These are phyloP conservation scores for Heterobasidion annosum DNA, from an alignment of 1,284 basidiomycete genomes.

Conservation along the genomic window DNA sequence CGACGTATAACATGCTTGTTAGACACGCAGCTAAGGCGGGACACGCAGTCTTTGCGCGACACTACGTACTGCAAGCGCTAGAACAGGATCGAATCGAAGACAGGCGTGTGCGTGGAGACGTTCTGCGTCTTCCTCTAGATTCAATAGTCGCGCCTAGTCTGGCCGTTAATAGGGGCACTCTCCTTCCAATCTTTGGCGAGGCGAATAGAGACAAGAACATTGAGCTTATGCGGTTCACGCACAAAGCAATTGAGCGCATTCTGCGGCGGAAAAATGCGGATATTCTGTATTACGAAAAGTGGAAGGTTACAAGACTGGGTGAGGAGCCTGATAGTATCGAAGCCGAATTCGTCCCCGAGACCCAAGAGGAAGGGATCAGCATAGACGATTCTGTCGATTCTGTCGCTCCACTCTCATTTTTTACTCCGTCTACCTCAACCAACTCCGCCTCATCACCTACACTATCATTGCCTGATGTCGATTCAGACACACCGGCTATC, in stretches of 20 bases:
- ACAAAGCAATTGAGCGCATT: constrained; percentile 27
- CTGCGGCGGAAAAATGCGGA: neutral
- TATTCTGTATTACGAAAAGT: neutral
- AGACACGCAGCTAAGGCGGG: constrained; percentile 39
- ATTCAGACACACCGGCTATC: constrained; percentile 17
- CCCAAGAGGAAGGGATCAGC: neutral
- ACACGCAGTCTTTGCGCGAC: constrained; percentile 47
- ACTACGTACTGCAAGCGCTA: constrained; percentile 59
- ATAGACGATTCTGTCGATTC: neutral
- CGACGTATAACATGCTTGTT: constrained; percentile 54
- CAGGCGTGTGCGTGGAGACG: constrained; percentile 11
- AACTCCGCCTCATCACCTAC: neutral
- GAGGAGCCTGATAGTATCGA: neutral
- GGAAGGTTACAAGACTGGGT: neutral
- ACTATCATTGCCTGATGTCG: constrained; percentile 15
- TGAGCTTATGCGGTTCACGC: constrained; percentile 49
- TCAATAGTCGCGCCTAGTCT: constrained; percentile 41
- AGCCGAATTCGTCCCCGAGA: neutral
- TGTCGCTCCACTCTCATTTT: neutral
- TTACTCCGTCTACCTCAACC: neutral
- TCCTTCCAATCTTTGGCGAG: constrained; percentile 46
- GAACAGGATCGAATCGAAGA: constrained; percentile 30
- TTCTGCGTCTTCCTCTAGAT: constrained; percentile 10
- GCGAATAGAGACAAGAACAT: constrained; percentile 49
- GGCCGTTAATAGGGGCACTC: constrained; percentile 40